Evolutionary conservation across 164 flowering plant genomes (phyloP).

Genomic region (Tetrastigma voinierianum): DNA sequence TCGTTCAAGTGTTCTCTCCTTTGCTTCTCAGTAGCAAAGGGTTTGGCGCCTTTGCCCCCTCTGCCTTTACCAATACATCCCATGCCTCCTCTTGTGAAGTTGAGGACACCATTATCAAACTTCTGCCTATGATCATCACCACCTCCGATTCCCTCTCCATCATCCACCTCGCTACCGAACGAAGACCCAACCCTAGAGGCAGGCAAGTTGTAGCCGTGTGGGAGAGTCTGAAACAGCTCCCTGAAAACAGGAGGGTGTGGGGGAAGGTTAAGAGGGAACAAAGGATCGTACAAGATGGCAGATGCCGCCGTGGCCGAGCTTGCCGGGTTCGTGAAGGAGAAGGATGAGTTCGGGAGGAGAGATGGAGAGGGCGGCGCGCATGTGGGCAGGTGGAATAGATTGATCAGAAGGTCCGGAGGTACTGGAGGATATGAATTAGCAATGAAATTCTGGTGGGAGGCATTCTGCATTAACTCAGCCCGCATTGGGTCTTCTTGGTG

Average conservation of each 20-base stretch:
- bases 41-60: slow-evolving; percentile 39
- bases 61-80: slow-evolving; percentile 28
- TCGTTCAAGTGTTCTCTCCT: slow-evolving; percentile 71
- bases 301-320: slow-evolving; percentile 31
- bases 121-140: slow-evolving; percentile 36
- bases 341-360: slow-evolving; percentile 40
- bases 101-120: slow-evolving; percentile 57
- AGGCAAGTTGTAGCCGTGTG: slow-evolving; percentile 42
- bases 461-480: slow-evolving; percentile 10
- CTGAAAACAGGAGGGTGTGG: slow-evolving; percentile 68
- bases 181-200: slow-evolving; percentile 32
- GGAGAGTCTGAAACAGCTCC: slow-evolving; percentile 62
- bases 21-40: slow-evolving; percentile 70
- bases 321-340: slow-evolving; percentile 29
- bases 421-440: slow-evolving; percentile 24
- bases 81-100: slow-evolving; percentile 53
- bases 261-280: slow-evolving; percentile 63
- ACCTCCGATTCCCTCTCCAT: slow-evolving; percentile 36
- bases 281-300: slow-evolving; percentile 48
- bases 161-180: slow-evolving; percentile 44
- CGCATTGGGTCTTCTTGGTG: slow-evolving; percentile 3
- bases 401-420: slow-evolving; percentile 55
- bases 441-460: slow-evolving; percentile 28
- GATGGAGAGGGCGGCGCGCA: slow-evolving; percentile 39
- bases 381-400: slow-evolving; percentile 50